Evolutionary conservation across 768 basidiomycete genomes (phyloP).

Genomic region (Ephemerocybe angulata): DNA sequence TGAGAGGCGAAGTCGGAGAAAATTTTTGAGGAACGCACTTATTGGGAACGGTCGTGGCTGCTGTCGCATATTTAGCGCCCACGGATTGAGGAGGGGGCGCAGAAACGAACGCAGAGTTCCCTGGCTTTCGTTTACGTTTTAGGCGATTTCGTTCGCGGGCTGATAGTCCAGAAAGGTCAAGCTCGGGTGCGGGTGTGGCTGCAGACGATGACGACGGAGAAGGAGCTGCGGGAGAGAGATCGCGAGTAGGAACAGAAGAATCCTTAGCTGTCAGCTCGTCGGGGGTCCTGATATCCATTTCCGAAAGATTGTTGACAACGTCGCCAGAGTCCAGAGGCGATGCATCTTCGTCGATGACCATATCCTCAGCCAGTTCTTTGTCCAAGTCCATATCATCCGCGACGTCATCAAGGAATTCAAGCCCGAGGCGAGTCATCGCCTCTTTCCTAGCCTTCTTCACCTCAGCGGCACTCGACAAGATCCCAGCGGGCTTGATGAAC

Average conservation of each 20-base stretch:
- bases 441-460: slow-evolving; percentile 86
- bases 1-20: background rate
- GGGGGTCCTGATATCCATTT: slow-evolving; percentile 25
- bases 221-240: slow-evolving; percentile 45
- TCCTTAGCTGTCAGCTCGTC: slow-evolving; percentile 35
- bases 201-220: slow-evolving; percentile 47
- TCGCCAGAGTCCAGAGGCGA: slow-evolving; percentile 26
- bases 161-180: slow-evolving; percentile 60
- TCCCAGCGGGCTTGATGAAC: slow-evolving; percentile 70
- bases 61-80: slow-evolving; percentile 58
- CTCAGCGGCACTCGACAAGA: slow-evolving; percentile 70
- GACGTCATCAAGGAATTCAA: slow-evolving; percentile 78
- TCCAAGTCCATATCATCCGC: slow-evolving; percentile 85
- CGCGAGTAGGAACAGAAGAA: slow-evolving; percentile 38
- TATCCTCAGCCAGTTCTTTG: slow-evolving; percentile 68
- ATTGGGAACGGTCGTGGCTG: slow-evolving; percentile 54
- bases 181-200: slow-evolving; percentile 36
- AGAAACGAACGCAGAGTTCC: slow-evolving; percentile 78
- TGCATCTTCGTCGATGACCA: slow-evolving; percentile 44
- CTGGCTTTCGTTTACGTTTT: slow-evolving; percentile 91
- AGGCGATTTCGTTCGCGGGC: slow-evolving; percentile 91
- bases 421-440: slow-evolving; percentile 82
- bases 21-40: slow-evolving; percentile 39
- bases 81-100: slow-evolving; percentile 61
- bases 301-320: slow-evolving; percentile 34